phyloP scores from a whole-genome alignment of 495 filamentous ascomycete genomes.

The Pseudoneurospora amorphoporcata region DNA sequence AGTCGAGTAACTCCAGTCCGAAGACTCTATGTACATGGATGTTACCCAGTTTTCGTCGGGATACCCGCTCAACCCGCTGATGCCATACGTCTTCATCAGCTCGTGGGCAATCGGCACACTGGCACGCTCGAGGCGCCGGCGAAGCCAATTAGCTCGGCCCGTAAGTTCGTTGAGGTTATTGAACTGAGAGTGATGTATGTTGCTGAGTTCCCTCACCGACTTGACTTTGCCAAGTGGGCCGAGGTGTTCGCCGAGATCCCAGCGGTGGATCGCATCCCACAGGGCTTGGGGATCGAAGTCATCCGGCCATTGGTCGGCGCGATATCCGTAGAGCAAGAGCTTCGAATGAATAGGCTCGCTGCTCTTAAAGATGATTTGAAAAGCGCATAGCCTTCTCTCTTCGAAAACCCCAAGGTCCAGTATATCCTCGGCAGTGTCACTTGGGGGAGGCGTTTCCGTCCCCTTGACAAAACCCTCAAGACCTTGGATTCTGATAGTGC shows the following conservation, averaged over 20 bases:
- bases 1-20: neutral
- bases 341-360: neutral
- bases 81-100: neutral
- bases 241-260: neutral
- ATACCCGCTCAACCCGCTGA: neutral
- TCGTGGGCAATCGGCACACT: neutral
- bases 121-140: neutral
- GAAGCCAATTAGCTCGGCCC: neutral
- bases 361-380: neutral
- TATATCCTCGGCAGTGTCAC: neutral
- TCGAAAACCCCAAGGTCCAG: neutral
- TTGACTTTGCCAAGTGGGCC: neutral
- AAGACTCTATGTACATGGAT: rapidly evolving
- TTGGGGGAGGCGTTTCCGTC: neutral
- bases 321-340: neutral
- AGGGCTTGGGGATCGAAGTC: neutral
- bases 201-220: neutral
- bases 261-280: neutral
- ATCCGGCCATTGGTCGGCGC: neutral
- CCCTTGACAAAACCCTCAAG: neutral
- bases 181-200: neutral
- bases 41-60: neutral
- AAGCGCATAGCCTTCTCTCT: neutral
- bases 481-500: neutral
- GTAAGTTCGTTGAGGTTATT: neutral